phyloP scores from a whole-genome alignment of 2,329 filamentous ascomycete species.

The Gnomoniopsis smithogilvyi region DNA sequence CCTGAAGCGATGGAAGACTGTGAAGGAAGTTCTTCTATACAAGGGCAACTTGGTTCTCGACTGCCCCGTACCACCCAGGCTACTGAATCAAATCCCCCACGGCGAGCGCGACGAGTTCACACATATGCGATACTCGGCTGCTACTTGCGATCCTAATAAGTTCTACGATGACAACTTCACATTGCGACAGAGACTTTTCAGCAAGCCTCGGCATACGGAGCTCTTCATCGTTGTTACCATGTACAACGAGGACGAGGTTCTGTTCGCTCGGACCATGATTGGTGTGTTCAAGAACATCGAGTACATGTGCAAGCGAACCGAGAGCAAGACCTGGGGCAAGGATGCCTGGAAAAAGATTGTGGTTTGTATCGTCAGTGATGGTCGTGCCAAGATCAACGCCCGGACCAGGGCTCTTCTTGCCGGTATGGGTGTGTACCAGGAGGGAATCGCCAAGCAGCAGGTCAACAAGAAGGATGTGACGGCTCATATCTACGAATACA shows the following conservation, averaged over 20 bases:
- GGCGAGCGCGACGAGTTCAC: conserved; percentile 90
- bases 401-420: conserved; percentile 86
- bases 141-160: conserved; percentile 87
- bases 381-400: conserved; percentile 93
- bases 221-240: conserved; percentile 96
- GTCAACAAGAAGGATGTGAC: conserved; percentile 96
- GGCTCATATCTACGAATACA: conserved; percentile 96
- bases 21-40: conserved; percentile 97
- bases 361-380: conserved; percentile 94
- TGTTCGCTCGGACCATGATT: conserved; percentile 93
- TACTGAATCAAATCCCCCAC: conserved; percentile 85
- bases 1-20: conserved; percentile 93
- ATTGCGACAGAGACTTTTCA: conserved; percentile 84
- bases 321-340: conserved; percentile 97
- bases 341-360: conserved; percentile 99
- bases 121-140: conserved; percentile 93
- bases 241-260: conserved; percentile 98
- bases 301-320: conserved; percentile 91
- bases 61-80: conserved; percentile 85
- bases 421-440: conserved; percentile 94
- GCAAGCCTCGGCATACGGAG: conserved; percentile 88
- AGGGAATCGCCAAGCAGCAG: conserved; percentile 97
- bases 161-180: conserved; percentile 91
- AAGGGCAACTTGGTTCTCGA: conserved; percentile 95
- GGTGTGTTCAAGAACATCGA: conserved; percentile 99